These are phyloP conservation scores for Xylaria sp. DNA, from an alignment of 2,329 filamentous ascomycete species.

Conservation along the genomic window DNA sequence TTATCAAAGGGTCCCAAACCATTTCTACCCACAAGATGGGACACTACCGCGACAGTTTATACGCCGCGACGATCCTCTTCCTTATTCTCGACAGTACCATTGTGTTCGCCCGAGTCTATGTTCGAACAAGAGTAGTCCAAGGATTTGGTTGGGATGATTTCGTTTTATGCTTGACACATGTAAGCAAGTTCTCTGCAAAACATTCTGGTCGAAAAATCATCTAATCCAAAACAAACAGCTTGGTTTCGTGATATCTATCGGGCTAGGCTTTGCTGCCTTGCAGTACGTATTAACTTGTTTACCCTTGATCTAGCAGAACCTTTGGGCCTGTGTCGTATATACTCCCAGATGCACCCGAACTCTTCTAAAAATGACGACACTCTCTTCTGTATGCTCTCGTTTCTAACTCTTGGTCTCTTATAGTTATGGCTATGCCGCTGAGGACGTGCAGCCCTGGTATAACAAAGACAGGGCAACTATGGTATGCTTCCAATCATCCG, in stretches of 20 bases:
- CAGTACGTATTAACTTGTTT: constrained; percentile 27
- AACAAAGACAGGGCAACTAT: constrained; percentile 32
- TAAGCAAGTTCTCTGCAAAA: constrained; percentile 26
- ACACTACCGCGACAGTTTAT: constrained; percentile 36
- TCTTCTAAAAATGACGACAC: not conserved
- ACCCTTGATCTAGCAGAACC: not conserved
- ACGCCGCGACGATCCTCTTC: constrained; percentile 44
- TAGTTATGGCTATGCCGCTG: constrained; percentile 47
- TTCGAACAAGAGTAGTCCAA: constrained; percentile 44
- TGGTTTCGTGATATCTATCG: constrained; percentile 44
- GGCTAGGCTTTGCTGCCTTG: constrained; percentile 46
- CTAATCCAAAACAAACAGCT: constrained; percentile 37
- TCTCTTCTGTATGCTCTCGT: not conserved
- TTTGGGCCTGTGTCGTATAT: not conserved
- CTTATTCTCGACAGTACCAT: constrained; percentile 42
- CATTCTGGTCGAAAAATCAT: not conserved
- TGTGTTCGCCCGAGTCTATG: constrained; percentile 45
- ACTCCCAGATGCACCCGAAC: not conserved
- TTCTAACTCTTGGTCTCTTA: constrained; percentile 6
- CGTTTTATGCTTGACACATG: constrained; percentile 45
- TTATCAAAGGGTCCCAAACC: constrained; percentile 4
- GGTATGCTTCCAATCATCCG: constrained; percentile 25
- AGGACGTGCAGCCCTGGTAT: constrained; percentile 40
- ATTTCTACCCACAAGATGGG: constrained; percentile 25
- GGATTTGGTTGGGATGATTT: constrained; percentile 48